Evolutionary conservation across 192 early-diverging fungal species (phyloP).

Genomic region (Linnemannia schmuckeri): DNA sequence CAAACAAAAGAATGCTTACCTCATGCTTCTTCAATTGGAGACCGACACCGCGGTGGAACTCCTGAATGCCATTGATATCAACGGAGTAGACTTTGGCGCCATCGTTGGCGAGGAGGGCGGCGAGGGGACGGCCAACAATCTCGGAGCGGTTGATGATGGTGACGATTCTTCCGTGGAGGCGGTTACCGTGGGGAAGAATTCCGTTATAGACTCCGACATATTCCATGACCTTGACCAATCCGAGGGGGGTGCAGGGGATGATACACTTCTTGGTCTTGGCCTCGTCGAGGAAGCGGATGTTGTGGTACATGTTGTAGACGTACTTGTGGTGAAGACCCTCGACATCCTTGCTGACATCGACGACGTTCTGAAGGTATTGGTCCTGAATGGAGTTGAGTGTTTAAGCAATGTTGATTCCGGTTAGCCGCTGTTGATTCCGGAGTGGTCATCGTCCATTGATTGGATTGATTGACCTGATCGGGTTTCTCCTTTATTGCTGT

Average conservation of each 20-base stretch:
- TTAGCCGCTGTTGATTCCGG: not conserved
- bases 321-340: slow-evolving; percentile 97
- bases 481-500: not conserved
- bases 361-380: slow-evolving; percentile 93
- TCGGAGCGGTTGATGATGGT: slow-evolving; percentile 96
- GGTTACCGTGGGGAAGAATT: slow-evolving; percentile 91
- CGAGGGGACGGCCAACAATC: slow-evolving; percentile 97
- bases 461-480: not conserved
- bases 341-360: slow-evolving; percentile 92
- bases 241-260: slow-evolving; percentile 98
- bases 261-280: slow-evolving; percentile 92
- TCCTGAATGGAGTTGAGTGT: slow-evolving; percentile 65
- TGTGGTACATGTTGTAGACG: slow-evolving; percentile 97
- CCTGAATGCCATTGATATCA: slow-evolving; percentile 90
- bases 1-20: slow-evolving; percentile 16
- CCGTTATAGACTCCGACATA: slow-evolving; percentile 95
- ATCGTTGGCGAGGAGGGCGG: slow-evolving; percentile 97
- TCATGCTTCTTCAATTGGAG: slow-evolving; percentile 77
- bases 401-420: slow-evolving; percentile 7
- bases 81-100: slow-evolving; percentile 97
- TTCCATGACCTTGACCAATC: slow-evolving; percentile 96
- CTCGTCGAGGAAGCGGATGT: slow-evolving; percentile 90
- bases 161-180: slow-evolving; percentile 92
- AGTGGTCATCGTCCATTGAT: not conserved
- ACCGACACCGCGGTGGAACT: slow-evolving; percentile 79